Evolutionary conservation across 139 green algal genomes (phyloP), one percentile per base, ranked within the genome.

Genomic region (Nannochloris sp.): DNA sequence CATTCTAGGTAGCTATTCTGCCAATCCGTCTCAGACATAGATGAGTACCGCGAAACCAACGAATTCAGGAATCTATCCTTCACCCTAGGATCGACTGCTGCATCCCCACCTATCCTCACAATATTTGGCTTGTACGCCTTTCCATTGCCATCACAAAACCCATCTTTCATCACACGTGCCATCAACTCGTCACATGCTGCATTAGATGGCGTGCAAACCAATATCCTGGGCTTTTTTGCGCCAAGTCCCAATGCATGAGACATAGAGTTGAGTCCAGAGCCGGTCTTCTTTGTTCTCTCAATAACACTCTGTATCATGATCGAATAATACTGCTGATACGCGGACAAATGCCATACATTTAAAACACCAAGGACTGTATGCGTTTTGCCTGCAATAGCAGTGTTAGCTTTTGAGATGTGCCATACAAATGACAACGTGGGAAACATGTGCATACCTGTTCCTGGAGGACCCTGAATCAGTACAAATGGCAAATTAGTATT

Each of bases 151-250:
- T 89, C 81, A n/a, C 60, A 18, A 44, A 92, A 90, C 15, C 83
- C 74, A 2, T 76, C 53, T 12, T 80, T 72, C 68, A 96, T 81
- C 19, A 98, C 83, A 4, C 92, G 75, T 37, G 90, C 64, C 44
- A 96, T 78, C 57, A 98, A 74, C 78, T 97, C 92, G 48, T 98
- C 93, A 3, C 87, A 86, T 16, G 92, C 93, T 12, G 89, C 88
- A 64, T 98, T 98, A 49, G 78, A 90, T 43, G 90, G 93, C 18
- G 93, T 90, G 62, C 89, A 97, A 8, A 98, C 85, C 43, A 97
- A 78, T 34, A 98, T 81, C 61, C 87, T 76, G 10, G 85, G 80
- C 66, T 83, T 88, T 43, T 53, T 66, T 37, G 62, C 51, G 21
- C 48, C 37, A n/a, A 44, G 48, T 0, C 15, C 31, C 44, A 40